Evolutionary conservation across 2,329 filamentous ascomycete species (phyloP).

Genomic region (Fusarium cicatricum): DNA sequence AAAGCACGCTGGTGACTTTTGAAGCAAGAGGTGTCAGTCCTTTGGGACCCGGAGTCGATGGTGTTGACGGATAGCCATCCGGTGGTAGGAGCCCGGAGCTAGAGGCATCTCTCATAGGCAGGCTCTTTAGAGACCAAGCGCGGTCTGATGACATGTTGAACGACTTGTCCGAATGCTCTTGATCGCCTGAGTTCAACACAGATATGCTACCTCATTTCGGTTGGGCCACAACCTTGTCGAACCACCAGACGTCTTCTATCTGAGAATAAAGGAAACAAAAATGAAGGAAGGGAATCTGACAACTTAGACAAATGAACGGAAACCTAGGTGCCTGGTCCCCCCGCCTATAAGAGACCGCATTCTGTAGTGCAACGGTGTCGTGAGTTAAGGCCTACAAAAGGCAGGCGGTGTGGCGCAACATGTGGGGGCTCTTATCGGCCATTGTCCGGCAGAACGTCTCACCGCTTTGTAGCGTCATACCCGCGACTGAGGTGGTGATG

Average conservation of each 20-base stretch:
- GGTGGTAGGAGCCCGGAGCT: conserved; percentile 68
- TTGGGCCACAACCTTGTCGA: background rate
- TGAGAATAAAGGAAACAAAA: background rate
- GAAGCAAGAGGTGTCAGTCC: conserved; percentile 74
- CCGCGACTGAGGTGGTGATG: conserved; percentile 28
- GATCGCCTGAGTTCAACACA: conserved; percentile 3
- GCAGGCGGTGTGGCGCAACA: conserved; percentile 36
- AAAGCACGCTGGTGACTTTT: conserved; percentile 85
- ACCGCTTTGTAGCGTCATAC: conserved; percentile 44
- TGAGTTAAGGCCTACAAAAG: conserved; percentile 24
- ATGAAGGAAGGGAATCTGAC: background rate
- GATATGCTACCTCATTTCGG: conserved; percentile 18
- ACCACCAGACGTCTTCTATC: background rate
- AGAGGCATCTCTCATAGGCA: conserved; percentile 39
- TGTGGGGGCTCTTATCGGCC: conserved; percentile 24
- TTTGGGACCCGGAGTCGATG: conserved; percentile 42
- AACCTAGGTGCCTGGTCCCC: too few species aligned
- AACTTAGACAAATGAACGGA: conserved; percentile 1
- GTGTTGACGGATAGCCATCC: conserved; percentile 91
- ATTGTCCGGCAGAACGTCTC: conserved; percentile 40
- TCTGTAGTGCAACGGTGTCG: conserved; percentile 39
- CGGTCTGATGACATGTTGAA: conserved; percentile 34
- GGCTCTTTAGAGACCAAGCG: conserved; percentile 28
- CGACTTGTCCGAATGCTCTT: background rate
- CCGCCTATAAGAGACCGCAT: conserved; percentile 5